Base-by-base conservation (phyloP, 2,329 filamentous ascomycete species). In the Sporothrix pseudoabietina region DNA sequence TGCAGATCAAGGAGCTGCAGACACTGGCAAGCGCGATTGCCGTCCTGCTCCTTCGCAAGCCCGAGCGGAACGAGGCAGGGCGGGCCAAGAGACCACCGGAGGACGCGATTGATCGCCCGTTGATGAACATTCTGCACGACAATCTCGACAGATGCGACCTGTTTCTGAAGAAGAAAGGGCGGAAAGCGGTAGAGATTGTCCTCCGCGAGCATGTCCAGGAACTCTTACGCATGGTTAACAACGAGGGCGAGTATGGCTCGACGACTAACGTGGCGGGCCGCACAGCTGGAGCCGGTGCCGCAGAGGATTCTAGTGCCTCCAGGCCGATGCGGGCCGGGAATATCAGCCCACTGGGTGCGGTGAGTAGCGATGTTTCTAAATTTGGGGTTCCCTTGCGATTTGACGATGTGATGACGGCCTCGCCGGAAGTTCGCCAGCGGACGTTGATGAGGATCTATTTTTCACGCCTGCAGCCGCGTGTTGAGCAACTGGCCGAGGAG, bases 391-490 rank as follows among this genome's bases (percentile, higher is more conserved):
- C 76, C 77, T 2, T 85, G 87, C 77, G 78, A 3, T 85, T 88
- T 44, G 81, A 83, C 16, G 83, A 86, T 12, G 84, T 89, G 47
- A 82, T 84, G 72, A 79, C 82, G 10, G 84, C 84, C 0, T 80
- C 82, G 14, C 84, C 86, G 0, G 85, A 87, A 35, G 82, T 85
- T 19, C 83, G 85, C 47, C 85, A 88, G 74, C 78, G 82, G 30
- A 81, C 80, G 12, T 83, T 88, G 32, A 84, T 89, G 82, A 80
- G 83, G 2, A 83, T 87, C 1, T 89, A 89, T 77, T 88, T 88
- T 75, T 75, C 81, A 12, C 77, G 80, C 0, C 81, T 89, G 16
- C 82, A 83, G 5, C 79, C 76, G 2, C 78, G 79, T 3, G 85
- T 87, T 1, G 78, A 84, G 12, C 76, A 78, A 6, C 78, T 79